Evolutionary conservation across 1,284 basidiomycete genomes (phyloP), one percentile per base, ranked within the genome.

Genomic region (Papiliotrema nemorosa): DNA sequence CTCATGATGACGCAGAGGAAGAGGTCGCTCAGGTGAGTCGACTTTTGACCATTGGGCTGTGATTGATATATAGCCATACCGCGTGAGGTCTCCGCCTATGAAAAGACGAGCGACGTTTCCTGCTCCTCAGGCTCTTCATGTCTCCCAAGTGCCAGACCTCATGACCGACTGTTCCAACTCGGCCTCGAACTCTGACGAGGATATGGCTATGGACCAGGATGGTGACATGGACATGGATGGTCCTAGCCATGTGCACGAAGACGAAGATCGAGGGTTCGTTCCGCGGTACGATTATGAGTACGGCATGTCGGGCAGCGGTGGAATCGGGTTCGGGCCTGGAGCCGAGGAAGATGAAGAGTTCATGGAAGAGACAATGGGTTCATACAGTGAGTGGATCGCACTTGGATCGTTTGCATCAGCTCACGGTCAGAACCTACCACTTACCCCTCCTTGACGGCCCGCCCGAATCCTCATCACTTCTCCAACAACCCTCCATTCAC

Each of bases 241-340:
- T 20, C 26, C 21, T 7, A 3, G 34, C 20, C 3, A 12, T 20
- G 50, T 18, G 18, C 14, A 45, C 12, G 25, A 44, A 10, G 24
- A 29, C 3, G 51, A 46, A 5, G 46, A 36, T 10, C 20, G 47
- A 2, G 50, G 50, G 20, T 49, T 52, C 25, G 48, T 38, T 24
- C 31, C 41, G 27, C 40, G 29, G 14, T 43, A 44, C 20, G 41
- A 42, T 20, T 48, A 52, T 47, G 53, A 50, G 24, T 42, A 57
- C 50, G 54, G 54, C 29, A 48, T 46, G 42, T 31, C 31, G 21
- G 70, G 70, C 1, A 63, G 57, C 22, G 70, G 67, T 9, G 70
- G 70, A 4, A 71, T 73, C 44, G 64, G 67, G 9, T 73, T 73
- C 36, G 70, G 70, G 18, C 70, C 70, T 18, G 70, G 70, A 12